Conservation (phyloP, 164 flowering plant species). For the Macadamia integrifolia region DNA sequence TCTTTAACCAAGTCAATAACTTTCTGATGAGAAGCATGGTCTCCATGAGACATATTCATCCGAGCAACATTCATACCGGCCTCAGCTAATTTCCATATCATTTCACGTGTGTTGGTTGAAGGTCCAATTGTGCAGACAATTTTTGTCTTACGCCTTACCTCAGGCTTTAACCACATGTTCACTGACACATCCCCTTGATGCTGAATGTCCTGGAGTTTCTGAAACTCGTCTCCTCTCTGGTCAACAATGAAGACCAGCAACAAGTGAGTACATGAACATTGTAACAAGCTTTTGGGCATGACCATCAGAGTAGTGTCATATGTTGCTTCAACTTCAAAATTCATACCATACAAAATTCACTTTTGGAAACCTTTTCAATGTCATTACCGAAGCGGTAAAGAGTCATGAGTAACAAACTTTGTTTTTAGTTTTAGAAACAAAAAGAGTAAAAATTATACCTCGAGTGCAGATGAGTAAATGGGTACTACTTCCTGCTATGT, state of each 20-base stretch:
- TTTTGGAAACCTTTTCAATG: not conserved
- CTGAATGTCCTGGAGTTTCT: constrained; percentile 32
- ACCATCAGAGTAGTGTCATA: too few relatives aligned
- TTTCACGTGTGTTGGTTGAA: constrained; percentile 78
- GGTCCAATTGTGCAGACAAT: constrained; percentile 97
- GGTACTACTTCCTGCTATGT: not conserved
- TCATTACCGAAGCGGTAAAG: not conserved
- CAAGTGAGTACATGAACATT: not conserved
- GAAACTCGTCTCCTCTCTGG: constrained; percentile 49
- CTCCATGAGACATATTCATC: constrained; percentile 93
- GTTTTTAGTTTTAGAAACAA: too few relatives aligned
- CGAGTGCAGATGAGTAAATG: too few relatives aligned
- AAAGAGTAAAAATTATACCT: not conserved
- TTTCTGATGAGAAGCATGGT: constrained; percentile 93
- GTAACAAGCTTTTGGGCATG: not conserved
- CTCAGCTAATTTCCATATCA: constrained; percentile 99
- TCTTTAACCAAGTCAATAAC: constrained; percentile 92
- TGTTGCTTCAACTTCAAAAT: too few relatives aligned
- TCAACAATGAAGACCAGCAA: constrained; percentile 2
- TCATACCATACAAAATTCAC: not conserved
- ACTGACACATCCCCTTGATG: constrained; percentile 49
- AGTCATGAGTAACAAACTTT: not conserved
- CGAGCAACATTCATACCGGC: constrained; percentile 97
- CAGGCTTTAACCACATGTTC: constrained; percentile 77
- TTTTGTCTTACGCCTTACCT: constrained; percentile 76